phyloP scores from a whole-genome alignment of 2,329 filamentous ascomycete species.

The Fusarium citri region DNA sequence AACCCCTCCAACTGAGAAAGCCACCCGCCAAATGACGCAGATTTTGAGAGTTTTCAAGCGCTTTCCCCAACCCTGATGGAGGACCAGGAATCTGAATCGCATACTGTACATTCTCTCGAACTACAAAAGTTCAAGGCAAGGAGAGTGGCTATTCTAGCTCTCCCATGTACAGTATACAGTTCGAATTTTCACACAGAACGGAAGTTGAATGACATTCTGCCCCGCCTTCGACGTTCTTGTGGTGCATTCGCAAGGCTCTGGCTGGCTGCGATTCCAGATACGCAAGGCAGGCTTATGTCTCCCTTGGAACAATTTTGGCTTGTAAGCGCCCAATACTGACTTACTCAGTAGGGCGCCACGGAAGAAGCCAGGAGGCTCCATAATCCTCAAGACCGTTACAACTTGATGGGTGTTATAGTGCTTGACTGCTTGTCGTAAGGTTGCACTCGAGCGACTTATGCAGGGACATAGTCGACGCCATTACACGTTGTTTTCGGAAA shows the following conservation, averaged over 20 bases:
- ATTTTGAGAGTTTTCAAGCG: constrained; percentile 2
- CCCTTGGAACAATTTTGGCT: neutral
- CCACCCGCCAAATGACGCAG: constrained; percentile 23
- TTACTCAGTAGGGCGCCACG: constrained; percentile 5
- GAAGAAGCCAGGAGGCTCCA: constrained; percentile 10
- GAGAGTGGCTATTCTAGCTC: neutral
- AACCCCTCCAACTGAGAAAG: neutral
- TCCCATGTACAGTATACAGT: constrained; percentile 4
- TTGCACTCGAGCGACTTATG: constrained; percentile 32
- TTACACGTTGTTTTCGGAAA: constrained; percentile 14
- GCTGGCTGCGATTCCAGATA: constrained; percentile 36
- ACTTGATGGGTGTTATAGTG: neutral
- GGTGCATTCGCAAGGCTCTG: constrained; percentile 22
- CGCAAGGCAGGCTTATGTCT: constrained; percentile 10
- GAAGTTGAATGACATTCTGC: constrained; percentile 11
- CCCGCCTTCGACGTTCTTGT: constrained; percentile 26
- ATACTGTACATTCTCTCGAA: constrained; percentile 9
- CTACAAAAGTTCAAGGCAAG: constrained; percentile 24
- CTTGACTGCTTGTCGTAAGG: constrained; percentile 11
- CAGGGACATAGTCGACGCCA: constrained; percentile 32
- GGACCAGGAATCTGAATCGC: constrained; percentile 10
- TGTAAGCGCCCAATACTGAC: constrained; percentile 6
- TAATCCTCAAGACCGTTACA: constrained; percentile 4
- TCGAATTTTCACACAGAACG: constrained; percentile 5
- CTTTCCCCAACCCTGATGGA: neutral